Evolutionary conservation across 352 stramenopile genomes (phyloP).

Genomic region (Pythium brachiatum): DNA sequence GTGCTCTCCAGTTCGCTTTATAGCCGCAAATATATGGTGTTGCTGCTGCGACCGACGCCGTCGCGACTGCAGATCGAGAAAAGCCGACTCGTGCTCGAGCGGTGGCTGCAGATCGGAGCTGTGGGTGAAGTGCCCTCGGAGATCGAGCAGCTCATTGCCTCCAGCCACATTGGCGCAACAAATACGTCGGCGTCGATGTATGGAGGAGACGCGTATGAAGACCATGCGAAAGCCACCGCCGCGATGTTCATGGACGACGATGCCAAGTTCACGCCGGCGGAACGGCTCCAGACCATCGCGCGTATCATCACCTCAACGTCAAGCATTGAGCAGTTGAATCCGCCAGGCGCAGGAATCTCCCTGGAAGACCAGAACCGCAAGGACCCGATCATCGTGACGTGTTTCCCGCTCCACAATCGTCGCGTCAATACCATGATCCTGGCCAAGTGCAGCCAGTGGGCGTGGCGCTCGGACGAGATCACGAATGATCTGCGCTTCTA

Average conservation of each 20-base stretch:
- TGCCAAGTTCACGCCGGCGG: constrained; percentile 76
- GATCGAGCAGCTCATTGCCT: constrained; percentile 83
- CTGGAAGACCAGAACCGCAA: constrained; percentile 76
- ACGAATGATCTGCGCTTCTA: constrained; percentile 83
- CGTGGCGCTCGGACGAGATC: constrained; percentile 76
- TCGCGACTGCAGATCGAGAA: constrained; percentile 76
- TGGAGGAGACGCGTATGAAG: constrained; percentile 22
- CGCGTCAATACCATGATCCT: constrained; percentile 69
- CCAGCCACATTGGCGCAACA: constrained; percentile 57
- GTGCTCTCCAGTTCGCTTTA: constrained; percentile 81
- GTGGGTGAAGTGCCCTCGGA: constrained; percentile 83
- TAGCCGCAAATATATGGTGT: constrained; percentile 77
- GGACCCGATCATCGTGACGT: constrained; percentile 71
- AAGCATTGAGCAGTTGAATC: constrained; percentile 69
- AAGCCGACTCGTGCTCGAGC: constrained; percentile 73
- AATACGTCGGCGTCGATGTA: constrained; percentile 27
- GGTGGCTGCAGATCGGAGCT: constrained; percentile 83
- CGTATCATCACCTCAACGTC: constrained; percentile 83
- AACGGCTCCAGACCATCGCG: constrained; percentile 82
- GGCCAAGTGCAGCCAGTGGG: constrained; percentile 70
- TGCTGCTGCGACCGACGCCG: constrained; percentile 61
- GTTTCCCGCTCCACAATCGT: constrained; percentile 84
- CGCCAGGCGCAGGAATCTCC: constrained; percentile 71
- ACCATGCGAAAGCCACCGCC: constrained; percentile 16
- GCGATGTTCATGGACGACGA: constrained; percentile 43